Percentiles rank a stretch among this genome's conserved stretches.
These are phyloP conservation scores for Micractinium sp. DNA, from an alignment of 139 green algal species.

Conservation along the genomic window DNA sequence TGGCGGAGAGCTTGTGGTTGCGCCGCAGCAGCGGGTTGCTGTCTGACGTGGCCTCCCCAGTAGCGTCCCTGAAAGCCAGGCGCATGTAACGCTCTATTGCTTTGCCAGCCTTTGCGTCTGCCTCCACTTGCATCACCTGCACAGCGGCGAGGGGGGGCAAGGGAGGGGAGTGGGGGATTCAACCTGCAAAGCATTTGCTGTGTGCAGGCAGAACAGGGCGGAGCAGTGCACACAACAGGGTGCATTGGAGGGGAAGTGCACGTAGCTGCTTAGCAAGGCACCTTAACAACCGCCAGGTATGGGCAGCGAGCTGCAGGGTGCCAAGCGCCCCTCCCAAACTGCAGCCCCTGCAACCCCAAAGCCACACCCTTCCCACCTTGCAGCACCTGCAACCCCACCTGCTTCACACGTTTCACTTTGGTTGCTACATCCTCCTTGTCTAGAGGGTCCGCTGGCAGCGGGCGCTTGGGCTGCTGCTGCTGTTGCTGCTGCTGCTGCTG, in stretches of 20 bases:
- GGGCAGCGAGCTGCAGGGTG: not conserved
- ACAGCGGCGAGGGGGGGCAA: not conserved
- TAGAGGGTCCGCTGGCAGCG: conserved; percentile 30
- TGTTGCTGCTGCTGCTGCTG: not conserved
- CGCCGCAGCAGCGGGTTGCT: conserved; percentile 53
- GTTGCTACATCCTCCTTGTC: conserved; percentile 19
- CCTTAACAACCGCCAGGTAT: not conserved
- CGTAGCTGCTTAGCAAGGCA: not conserved
- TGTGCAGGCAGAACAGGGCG: too few relatives aligned
- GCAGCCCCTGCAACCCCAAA: not conserved
- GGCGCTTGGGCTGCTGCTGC: not conserved
- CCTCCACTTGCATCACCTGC: conserved; percentile 57
- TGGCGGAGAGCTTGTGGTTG: conserved; percentile 48
- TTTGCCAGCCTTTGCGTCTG: conserved; percentile 47
- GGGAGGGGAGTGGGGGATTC: not conserved
- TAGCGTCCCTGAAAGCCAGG: conserved; percentile 46
- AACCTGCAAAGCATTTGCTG: too few relatives aligned
- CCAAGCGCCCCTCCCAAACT: not conserved
- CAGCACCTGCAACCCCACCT: conserved; percentile 27
- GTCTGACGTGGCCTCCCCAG: conserved; percentile 37
- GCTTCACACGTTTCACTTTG: conserved; percentile 44
- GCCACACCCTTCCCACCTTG: not conserved
- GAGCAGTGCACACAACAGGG: too few relatives aligned
- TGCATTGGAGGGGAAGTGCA: too few relatives aligned
- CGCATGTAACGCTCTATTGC: conserved; percentile 44